Conservation (phyloP, 73 alveolate species). For the Symbiodinium natans region DNA sequence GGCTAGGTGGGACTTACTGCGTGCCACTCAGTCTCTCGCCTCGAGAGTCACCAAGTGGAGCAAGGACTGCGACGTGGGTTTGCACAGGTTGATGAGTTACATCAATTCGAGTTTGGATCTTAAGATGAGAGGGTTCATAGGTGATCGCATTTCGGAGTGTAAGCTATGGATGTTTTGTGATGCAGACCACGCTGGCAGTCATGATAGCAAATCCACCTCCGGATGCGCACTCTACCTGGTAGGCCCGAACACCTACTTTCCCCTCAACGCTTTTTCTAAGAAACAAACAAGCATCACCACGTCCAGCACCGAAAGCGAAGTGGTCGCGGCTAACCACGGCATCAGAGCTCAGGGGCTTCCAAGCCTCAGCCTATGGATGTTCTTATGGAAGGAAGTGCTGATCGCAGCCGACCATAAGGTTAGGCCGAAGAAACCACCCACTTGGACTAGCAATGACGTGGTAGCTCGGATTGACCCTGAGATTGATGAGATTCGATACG, state of each 20-base stretch:
- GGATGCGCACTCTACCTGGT: background rate
- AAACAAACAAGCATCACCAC: background rate
- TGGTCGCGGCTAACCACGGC: background rate
- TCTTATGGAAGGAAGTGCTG: background rate
- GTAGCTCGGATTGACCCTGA: background rate
- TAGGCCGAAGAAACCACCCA: background rate
- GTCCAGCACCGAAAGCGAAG: conserved; percentile 4
- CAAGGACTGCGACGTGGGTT: background rate
- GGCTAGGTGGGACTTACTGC: background rate
- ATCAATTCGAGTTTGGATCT: background rate
- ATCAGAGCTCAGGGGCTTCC: conserved; percentile 4
- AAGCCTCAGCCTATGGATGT: background rate
- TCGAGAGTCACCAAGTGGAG: background rate
- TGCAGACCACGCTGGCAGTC: conserved; percentile 5
- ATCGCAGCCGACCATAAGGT: background rate
- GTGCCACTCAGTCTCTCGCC: conserved; percentile 22
- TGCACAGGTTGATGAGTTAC: conserved; percentile 3
- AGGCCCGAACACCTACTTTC: conserved; percentile 39
- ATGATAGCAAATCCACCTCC: background rate
- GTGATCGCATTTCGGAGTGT: background rate
- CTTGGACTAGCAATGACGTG: background rate
- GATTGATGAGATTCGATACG: background rate
- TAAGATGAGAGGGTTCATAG: background rate
- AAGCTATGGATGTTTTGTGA: background rate
- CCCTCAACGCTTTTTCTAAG: conserved; percentile 28